Base-by-base conservation (phyloP, 139 green algal genomes). In the Desmodesmus armatus region DNA sequence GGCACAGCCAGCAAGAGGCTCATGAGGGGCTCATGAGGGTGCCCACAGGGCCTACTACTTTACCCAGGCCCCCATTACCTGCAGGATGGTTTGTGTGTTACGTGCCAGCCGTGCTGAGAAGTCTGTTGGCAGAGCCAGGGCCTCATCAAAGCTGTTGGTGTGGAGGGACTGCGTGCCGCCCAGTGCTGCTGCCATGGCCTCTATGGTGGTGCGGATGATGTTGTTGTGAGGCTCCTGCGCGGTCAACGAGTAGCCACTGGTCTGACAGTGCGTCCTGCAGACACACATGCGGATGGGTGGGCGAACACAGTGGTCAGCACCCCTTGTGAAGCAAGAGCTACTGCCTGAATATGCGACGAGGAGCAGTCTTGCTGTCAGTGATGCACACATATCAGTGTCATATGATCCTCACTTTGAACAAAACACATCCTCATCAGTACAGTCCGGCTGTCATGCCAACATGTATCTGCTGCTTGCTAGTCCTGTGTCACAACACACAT, bases 81-180 rank as follows among this genome's bases (percentile, higher is more conserved):
- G 71, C 51, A 95, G 84, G 44, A 95, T 95, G 15, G 95, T 87
- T 85, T 95, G 92, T 63, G 92, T 95, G 73, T 91, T 94, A 72
- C 92, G 87, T 7, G 92, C 92, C 66, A 95, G 83, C 23, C 91
- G 76, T 1, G 92, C 88, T 19, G 71, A 89, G 75, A 88, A 89
- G 40, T 95, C 92, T 9, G 92, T 93, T 47, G 92, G 92, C 43
- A 95, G 88, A 0, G 92, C 92, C n/a, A 95, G 84, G 13, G 92
- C 90, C 88, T 95, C 92, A 75, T 95, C 92, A 63, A 93, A 95
- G 23, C 91, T 93, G 80, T 95, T 95, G 73, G 92, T 95, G 83
- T 95, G 92, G 15, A 95, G 90, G 0, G 86, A 92, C 89, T 95
- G 92, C 13, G 92, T 95, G 70, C 92, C 92, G n/a, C 92, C 92